These are phyloP conservation scores for Punctularia strigosozonata DNA, from an alignment of 768 basidiomycete species.

Conservation along the genomic window DNA sequence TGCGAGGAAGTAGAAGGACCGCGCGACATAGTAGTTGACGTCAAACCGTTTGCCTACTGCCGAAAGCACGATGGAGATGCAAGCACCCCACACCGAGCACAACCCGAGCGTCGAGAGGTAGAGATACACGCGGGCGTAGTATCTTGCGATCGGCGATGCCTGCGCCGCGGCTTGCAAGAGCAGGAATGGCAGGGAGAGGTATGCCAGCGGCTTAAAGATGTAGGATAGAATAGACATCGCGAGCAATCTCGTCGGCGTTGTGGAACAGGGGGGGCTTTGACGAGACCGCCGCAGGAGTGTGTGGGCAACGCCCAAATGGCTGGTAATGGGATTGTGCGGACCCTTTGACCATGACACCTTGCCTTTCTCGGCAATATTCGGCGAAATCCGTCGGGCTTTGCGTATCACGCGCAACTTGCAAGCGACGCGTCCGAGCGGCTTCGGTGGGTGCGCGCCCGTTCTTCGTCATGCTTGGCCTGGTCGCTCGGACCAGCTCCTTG, in stretches of 20 bases:
- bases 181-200: constrained; percentile 62
- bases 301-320: too few species aligned
- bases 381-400: too few species aligned
- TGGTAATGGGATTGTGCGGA: too few species aligned
- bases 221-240: constrained; percentile 53
- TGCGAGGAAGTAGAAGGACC: constrained; percentile 67
- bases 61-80: constrained; percentile 55
- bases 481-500: too few species aligned
- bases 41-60: constrained; percentile 62
- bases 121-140: constrained; percentile 61
- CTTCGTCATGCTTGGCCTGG: too few species aligned
- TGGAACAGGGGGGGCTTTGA: too few species aligned
- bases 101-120: constrained; percentile 64
- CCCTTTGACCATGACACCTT: too few species aligned
- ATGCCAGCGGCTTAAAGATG: constrained; percentile 62
- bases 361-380: too few species aligned
- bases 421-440: too few species aligned
- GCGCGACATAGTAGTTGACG: constrained; percentile 73
- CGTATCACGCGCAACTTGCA: too few species aligned
- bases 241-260: constrained; percentile 9
- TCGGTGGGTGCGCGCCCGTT: too few species aligned
- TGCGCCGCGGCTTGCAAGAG: constrained; percentile 49
- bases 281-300: too few species aligned
- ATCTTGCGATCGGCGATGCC: constrained; percentile 44
- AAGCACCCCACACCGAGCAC: constrained; percentile 60